Evolutionary conservation across 768 basidiomycete genomes (phyloP), one percentile per base, ranked within the genome.

Genomic region (Pisolithus sp.): DNA sequence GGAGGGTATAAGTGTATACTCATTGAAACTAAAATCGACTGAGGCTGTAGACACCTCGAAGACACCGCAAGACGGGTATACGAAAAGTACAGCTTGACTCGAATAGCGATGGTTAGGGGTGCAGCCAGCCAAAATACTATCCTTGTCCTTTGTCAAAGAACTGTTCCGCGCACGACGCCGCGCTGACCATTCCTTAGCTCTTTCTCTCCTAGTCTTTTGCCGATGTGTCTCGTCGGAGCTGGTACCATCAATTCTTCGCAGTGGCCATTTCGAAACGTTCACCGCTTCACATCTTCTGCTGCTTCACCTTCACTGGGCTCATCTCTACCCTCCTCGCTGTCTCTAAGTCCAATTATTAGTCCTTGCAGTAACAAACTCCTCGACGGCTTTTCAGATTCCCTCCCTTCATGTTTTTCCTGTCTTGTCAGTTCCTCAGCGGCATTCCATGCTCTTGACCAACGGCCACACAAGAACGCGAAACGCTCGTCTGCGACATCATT

Each of bases 401-500:
- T 42, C 52, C 59, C 46, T 59, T 70, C 54, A 57, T 68, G 23
- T 24, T 5, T 2, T 24, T 24, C 23, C 23, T 24, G 23, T 5
- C 23, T 24, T 24, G 23, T 5, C 23, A 24, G 23, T 24, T 2
- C 23, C 23, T n/a, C n/a, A 23, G 76, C 67, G 1, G 68, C 60
- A 28, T 68, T 68, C 92, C 92, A 95, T 4, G 76, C 72, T 2
- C 68, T 68, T 49, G 75, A 73, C 83, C 87, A 93, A 21, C 88
- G 71, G 2, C 92, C 92, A 31, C 82, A 76, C 42, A 95, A 66
- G 65, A 94, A 94, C 1, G 84, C 80, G 61, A 96, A 94, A 6
- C 88, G 77, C 42, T 73, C 70, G 63, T 95, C 91, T 12, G 74
- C 70, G 0, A 89, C 86, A 60, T 94, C 80, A 58, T 95, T 92